A percentile compares a stretch with the other conserved stretches of the same genome.
Evolutionary conservation across 352 stramenopile genomes (phyloP).

Genomic region (Phytophthora tentaculata): DNA sequence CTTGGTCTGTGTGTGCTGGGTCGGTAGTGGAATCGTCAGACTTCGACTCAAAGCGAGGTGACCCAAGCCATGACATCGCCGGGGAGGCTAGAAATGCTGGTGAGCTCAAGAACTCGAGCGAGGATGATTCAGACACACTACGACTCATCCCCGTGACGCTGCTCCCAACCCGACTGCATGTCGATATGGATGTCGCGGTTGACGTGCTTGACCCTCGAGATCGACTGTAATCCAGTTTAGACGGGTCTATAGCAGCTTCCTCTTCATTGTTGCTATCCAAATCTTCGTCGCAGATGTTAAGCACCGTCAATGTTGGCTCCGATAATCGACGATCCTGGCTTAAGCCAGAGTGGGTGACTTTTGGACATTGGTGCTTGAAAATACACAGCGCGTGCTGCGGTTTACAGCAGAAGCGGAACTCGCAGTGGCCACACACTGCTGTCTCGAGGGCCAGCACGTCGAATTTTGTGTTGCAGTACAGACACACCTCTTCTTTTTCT

Average conservation of each 20-base stretch:
- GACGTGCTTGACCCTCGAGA: conserved; percentile 37
- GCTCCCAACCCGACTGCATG: conserved; percentile 17
- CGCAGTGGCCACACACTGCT: conserved; percentile 57
- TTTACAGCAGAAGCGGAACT: conserved; percentile 71
- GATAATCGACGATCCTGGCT: conserved; percentile 31
- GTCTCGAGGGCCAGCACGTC: conserved; percentile 63
- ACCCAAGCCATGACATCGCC: conserved; percentile 32
- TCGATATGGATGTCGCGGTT: conserved; percentile 25
- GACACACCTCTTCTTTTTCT: conserved; percentile 70
- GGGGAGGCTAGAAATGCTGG: conserved; percentile 39
- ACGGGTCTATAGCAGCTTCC: conserved; percentile 14
- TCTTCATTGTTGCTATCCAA: conserved; percentile 30
- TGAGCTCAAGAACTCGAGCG: conserved; percentile 57
- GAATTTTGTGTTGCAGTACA: conserved; percentile 83
- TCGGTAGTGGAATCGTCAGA: conserved; percentile 29
- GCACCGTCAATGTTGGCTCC: conserved; percentile 31
- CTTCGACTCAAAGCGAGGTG: conserved; percentile 17
- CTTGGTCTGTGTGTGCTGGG: conserved; percentile 14
- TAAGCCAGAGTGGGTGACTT: conserved; percentile 23
- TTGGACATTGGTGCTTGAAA: conserved; percentile 67
- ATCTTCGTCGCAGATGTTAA: conserved; percentile 30
- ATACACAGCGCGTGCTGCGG: conserved; percentile 57
- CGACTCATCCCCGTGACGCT: conserved; percentile 31
- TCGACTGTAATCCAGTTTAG: conserved; percentile 9
- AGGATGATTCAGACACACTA: conserved; percentile 53